Evolutionary conservation across 768 basidiomycete genomes (phyloP).

Genomic region (Candolleomyces aberdarensis): DNA sequence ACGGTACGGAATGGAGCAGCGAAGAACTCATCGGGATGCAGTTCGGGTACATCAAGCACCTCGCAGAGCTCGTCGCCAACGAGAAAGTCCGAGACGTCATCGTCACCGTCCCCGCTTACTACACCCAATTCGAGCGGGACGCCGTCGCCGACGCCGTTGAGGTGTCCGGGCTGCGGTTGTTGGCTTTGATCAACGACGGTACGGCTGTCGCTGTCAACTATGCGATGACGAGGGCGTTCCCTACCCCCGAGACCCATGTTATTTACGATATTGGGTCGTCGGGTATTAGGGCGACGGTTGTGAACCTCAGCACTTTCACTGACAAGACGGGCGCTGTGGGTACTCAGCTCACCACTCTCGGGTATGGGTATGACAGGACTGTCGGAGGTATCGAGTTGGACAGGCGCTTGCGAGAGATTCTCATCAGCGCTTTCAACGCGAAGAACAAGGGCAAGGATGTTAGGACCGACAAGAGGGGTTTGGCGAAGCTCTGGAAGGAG

Average conservation of each 20-base stretch:
- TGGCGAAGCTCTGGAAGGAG: slow-evolving; percentile 95
- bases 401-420: slow-evolving; percentile 73
- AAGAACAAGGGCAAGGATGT: slow-evolving; percentile 64
- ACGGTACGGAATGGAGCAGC: slow-evolving; percentile 69
- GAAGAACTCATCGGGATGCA: slow-evolving; percentile 97
- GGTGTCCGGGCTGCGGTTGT: slow-evolving; percentile 78
- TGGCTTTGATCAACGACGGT: slow-evolving; percentile 90
- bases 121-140: slow-evolving; percentile 86
- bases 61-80: slow-evolving; percentile 73
- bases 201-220: slow-evolving; percentile 96
- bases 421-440: slow-evolving; percentile 70
- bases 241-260: slow-evolving; percentile 77
- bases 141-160: slow-evolving; percentile 91
- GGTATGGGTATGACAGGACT: slow-evolving; percentile 75
- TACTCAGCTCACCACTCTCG: slow-evolving; percentile 75
- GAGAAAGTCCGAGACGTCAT: slow-evolving; percentile 84
- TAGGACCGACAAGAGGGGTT: slow-evolving; percentile 71
- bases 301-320: slow-evolving; percentile 50
- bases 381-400: slow-evolving; percentile 86
- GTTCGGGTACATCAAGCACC: slow-evolving; percentile 81
- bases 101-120: slow-evolving; percentile 88
- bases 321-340: slow-evolving; percentile 50
- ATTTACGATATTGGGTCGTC: slow-evolving; percentile 95
- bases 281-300: slow-evolving; percentile 74
- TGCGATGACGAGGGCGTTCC: slow-evolving; percentile 92